A percentile compares a stretch with the other conserved stretches of the same genome.
phyloP scores from a whole-genome alignment of 140 eudicot genomes.

The Ambrosia hybrid region DNA sequence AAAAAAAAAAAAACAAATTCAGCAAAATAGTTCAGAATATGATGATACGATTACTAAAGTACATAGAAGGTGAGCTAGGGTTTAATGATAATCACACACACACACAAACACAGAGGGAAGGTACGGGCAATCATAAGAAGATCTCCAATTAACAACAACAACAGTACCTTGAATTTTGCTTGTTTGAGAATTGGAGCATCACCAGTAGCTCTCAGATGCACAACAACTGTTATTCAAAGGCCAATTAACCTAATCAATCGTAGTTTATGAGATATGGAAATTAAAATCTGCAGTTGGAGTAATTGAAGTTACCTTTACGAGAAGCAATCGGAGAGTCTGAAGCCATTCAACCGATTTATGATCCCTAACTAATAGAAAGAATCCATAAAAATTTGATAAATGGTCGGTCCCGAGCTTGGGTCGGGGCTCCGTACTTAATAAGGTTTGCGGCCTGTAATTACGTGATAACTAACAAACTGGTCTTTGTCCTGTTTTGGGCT shows the following conservation, averaged over 20 bases:
- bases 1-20: too few species aligned
- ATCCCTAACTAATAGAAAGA: not conserved
- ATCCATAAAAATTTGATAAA: too few species aligned
- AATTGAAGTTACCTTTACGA: conserved; percentile 38
- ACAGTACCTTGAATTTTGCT: conserved; percentile 78
- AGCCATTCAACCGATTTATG: conserved; percentile 29
- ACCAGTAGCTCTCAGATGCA: conserved; percentile 91
- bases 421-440: too few species aligned
- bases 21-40: too few species aligned
- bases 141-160: not conserved
- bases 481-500: not conserved
- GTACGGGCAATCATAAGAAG: conserved; percentile 8
- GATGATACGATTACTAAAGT: too few species aligned
- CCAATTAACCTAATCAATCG: not conserved
- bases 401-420: too few species aligned
- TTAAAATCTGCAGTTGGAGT: conserved; percentile 7
- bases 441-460: not conserved
- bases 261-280: not conserved
- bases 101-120: not conserved
- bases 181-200: conserved; percentile 98
- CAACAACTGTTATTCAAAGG: conserved; percentile 51
- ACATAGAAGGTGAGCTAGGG: too few species aligned
- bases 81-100: too few species aligned
- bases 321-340: conserved; percentile 38
- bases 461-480: too few species aligned